A percentile compares a stretch with the other conserved stretches of the same genome.
These are phyloP conservation scores for Alternaria angustiovoidea DNA, from an alignment of 2,329 filamentous ascomycete genomes.

Conservation along the genomic window DNA sequence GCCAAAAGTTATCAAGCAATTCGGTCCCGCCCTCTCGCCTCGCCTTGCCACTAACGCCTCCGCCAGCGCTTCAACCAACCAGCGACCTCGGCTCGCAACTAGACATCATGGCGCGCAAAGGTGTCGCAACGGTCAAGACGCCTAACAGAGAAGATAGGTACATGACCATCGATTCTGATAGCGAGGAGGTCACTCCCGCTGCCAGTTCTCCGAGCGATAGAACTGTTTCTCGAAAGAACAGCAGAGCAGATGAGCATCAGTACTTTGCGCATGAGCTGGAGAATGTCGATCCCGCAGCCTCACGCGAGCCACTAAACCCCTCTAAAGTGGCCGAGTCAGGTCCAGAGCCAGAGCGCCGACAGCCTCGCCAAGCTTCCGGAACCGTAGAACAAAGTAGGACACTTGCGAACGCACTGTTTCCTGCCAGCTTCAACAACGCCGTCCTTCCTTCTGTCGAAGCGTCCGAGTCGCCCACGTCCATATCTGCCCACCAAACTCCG, in stretches of 20 bases:
- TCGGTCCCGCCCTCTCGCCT: slow-evolving; percentile 37
- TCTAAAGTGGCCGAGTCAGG: slow-evolving; percentile 21
- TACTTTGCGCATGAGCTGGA: slow-evolving; percentile 14
- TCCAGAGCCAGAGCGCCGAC: slow-evolving; percentile 13
- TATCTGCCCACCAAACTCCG: background rate
- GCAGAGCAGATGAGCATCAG: background rate
- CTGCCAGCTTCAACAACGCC: slow-evolving; percentile 3
- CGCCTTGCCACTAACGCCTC: slow-evolving; percentile 32
- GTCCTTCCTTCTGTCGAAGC: background rate
- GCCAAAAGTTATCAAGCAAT: slow-evolving; percentile 35
- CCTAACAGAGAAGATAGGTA: slow-evolving; percentile 29
- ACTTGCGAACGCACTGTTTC: slow-evolving; percentile 17
- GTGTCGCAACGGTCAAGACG: slow-evolving; percentile 34
- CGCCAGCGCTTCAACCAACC: slow-evolving; percentile 25
- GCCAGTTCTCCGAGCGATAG: background rate
- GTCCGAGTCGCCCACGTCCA: background rate
- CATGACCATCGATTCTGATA: slow-evolving; percentile 18
- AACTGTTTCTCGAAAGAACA: background rate
- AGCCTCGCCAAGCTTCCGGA: slow-evolving; percentile 31
- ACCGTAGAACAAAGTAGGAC: slow-evolving; percentile 19
- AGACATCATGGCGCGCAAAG: slow-evolving; percentile 33
- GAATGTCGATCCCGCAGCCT: slow-evolving; percentile 17
- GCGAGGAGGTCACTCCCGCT: slow-evolving; percentile 11
- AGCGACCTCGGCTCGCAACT: slow-evolving; percentile 24
- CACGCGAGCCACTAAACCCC: slow-evolving; percentile 28